Conservation (phyloP, 164 flowering plant genomes). For the Aristolochia californica region DNA sequence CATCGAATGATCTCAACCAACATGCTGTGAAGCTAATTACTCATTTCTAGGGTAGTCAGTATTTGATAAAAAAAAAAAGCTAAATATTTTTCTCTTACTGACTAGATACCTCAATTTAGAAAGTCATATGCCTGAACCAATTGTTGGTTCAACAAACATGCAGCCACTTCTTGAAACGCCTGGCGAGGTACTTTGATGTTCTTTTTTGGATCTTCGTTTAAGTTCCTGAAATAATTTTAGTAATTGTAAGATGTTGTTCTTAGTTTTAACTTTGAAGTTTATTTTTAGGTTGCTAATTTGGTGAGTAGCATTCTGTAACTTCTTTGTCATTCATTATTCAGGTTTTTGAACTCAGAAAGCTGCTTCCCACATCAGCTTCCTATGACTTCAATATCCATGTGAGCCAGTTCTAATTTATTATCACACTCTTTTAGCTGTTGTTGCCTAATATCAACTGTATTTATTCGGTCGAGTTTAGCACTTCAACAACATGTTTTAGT, state of each 20-base stretch:
- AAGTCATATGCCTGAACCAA: constrained; percentile 44
- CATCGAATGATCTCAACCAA: background rate
- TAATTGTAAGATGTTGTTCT: background rate
- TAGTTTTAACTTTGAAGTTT: background rate
- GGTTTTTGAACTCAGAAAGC: constrained; percentile 88
- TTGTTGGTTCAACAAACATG: constrained; percentile 67
- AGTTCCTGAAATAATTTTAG: background rate
- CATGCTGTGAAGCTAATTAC: background rate
- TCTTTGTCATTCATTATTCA: constrained; percentile 16
- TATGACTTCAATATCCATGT: constrained; percentile 95
- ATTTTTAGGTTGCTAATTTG: background rate
- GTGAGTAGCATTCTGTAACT: background rate
- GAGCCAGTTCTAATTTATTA: constrained; percentile 21
- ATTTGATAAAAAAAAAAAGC: too few species aligned
- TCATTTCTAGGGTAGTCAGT: too few species aligned
- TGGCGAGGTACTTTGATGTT: constrained; percentile 62
- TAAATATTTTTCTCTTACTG: background rate
- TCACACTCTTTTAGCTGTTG: background rate
- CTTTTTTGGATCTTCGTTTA: background rate
- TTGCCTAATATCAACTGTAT: too few species aligned
- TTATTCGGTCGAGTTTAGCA: too few species aligned
- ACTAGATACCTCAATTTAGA: constrained; percentile 14
- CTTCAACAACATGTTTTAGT: background rate
- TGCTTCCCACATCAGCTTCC: constrained; percentile 60
- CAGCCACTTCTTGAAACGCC: constrained; percentile 93